These are phyloP conservation scores for Verticillium alfalfae DNA, from an alignment of 2,329 filamentous ascomycete genomes.

Conservation along the genomic window DNA sequence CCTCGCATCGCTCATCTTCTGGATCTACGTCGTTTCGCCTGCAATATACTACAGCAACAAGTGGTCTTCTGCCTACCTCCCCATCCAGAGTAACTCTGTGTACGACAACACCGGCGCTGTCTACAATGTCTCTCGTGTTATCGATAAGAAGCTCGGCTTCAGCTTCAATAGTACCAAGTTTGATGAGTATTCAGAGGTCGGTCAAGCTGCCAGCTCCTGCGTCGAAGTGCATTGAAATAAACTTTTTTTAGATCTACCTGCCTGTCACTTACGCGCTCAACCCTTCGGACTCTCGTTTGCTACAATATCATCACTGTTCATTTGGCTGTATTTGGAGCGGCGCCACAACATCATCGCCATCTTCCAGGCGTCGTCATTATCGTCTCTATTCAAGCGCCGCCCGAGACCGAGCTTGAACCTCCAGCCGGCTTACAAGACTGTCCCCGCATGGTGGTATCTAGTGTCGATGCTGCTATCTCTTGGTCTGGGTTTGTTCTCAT, in stretches of 20 bases:
- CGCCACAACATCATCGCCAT: conserved; percentile 13
- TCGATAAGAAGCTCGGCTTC: conserved; percentile 31
- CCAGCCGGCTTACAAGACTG: conserved; percentile 11
- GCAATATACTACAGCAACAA: conserved; percentile 42
- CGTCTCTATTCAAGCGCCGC: not conserved
- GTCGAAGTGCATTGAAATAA: not conserved
- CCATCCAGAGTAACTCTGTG: conserved; percentile 44
- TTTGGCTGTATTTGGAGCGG: conserved; percentile 24
- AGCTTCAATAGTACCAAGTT: conserved; percentile 43
- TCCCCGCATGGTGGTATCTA: conserved; percentile 20
- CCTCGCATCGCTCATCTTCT: conserved; percentile 39
- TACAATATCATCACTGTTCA: conserved; percentile 32
- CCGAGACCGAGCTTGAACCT: not conserved
- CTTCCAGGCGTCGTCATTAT: conserved; percentile 1
- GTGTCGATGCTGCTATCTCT: conserved; percentile 12
- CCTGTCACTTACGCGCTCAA: conserved; percentile 36
- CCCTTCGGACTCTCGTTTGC: conserved; percentile 48
- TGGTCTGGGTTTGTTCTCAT: conserved; percentile 20
- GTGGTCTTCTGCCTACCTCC: conserved; percentile 46
- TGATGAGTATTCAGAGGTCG: conserved; percentile 42
- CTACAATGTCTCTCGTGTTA: conserved; percentile 43
- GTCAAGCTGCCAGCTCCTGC: not conserved
- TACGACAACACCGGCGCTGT: conserved; percentile 45
- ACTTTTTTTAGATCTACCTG: conserved; percentile 31
- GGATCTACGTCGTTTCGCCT: conserved; percentile 36